These are phyloP conservation scores for Vitis rotundifolia DNA, from an alignment of 164 flowering plant genomes.

Conservation along the genomic window DNA sequence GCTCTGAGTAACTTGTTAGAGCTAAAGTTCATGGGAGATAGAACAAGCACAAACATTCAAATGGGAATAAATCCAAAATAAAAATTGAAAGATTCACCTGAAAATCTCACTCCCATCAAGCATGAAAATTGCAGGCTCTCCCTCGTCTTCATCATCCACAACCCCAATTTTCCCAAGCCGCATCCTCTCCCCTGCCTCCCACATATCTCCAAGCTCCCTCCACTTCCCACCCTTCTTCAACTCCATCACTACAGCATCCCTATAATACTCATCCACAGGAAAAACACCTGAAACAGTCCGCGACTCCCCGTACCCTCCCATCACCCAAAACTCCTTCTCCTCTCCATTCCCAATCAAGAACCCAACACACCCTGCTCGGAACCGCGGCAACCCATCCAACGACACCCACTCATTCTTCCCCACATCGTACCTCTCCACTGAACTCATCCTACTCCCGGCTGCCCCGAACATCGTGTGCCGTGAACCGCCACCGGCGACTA, in stretches of 20 bases:
- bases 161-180: conserved; percentile 71
- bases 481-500: conserved; percentile 95
- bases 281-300: conserved; percentile 78
- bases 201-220: conserved; percentile 86
- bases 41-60: not conserved
- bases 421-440: conserved; percentile 78
- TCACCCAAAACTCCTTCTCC: conserved; percentile 87
- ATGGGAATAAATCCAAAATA: not conserved
- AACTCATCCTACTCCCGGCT: conserved; percentile 76
- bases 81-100: conserved; percentile 31
- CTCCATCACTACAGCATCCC: conserved; percentile 77
- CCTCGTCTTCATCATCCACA: conserved; percentile 42
- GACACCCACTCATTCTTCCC: conserved; percentile 69
- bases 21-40: no score
- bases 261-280: conserved; percentile 86
- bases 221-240: conserved; percentile 62
- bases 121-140: conserved; percentile 63
- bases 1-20: no score
- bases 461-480: conserved; percentile 77
- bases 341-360: conserved; percentile 55
- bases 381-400: conserved; percentile 68
- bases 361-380: conserved; percentile 91
- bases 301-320: conserved; percentile 94
- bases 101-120: conserved; percentile 66
- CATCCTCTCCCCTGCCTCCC: conserved; percentile 76